These are phyloP conservation scores for Saccharomycopsis sp. DNA, from an alignment of 805 yeast genomes.

Conservation along the genomic window DNA sequence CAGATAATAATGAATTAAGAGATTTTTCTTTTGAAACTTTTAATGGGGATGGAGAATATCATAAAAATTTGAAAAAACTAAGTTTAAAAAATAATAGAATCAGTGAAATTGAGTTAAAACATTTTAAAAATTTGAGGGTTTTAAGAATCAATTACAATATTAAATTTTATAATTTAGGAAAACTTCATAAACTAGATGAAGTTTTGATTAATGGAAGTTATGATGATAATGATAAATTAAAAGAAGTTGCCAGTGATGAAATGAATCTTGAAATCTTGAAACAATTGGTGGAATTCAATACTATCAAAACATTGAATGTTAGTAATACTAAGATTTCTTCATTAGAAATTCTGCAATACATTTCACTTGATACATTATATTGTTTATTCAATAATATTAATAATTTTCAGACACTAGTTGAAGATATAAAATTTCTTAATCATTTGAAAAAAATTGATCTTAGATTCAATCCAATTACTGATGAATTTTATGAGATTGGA, in stretches of 20 bases:
- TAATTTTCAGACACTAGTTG: conserved; percentile 12
- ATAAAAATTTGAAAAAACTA: conserved; percentile 13
- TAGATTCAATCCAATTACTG: conserved; percentile 17
- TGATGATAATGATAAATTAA: neutral
- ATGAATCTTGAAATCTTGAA: conserved; percentile 1
- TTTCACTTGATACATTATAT: conserved; percentile 10
- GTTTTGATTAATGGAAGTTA: conserved; percentile 11
- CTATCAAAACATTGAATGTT: conserved; percentile 12
- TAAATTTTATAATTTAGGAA: conserved; percentile 4
- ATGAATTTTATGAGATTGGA: conserved; percentile 8
- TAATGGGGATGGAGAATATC: conserved; percentile 6
- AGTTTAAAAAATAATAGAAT: conserved; percentile 14
- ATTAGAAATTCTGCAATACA: conserved; percentile 3
- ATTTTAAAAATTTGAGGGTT: conserved; percentile 18
- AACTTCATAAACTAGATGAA: conserved; percentile 14
- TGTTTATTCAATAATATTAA: conserved; percentile 13
- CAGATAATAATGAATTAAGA: conserved; percentile 10
- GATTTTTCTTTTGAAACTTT: conserved; percentile 7
- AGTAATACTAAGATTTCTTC: conserved; percentile 3
- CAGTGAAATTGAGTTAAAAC: conserved; percentile 2
- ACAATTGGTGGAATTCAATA: conserved; percentile 6
- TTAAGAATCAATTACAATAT: conserved; percentile 32
- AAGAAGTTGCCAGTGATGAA: neutral
- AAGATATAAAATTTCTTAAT: conserved; percentile 10
- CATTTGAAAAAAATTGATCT: conserved; percentile 16